Evolutionary conservation across 495 filamentous ascomycete species (phyloP).

Genomic region (Annulohypoxylon bovei): DNA sequence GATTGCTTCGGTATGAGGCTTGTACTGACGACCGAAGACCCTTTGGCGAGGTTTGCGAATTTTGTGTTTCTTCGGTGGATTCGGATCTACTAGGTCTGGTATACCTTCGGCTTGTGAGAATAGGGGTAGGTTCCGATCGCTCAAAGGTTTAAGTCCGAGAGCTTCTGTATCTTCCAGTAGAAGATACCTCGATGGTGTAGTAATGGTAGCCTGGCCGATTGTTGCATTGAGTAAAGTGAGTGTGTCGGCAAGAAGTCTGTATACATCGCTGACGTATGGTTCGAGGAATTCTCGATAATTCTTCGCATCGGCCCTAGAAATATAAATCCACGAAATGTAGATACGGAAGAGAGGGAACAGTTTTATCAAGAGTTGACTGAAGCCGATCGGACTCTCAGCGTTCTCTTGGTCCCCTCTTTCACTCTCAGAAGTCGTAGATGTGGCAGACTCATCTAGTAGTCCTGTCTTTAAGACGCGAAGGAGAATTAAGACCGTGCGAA

Average conservation of each 20-base stretch:
- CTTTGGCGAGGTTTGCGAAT: conserved; percentile 41
- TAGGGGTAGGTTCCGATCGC: conserved; percentile 42
- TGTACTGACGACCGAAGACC: conserved; percentile 42
- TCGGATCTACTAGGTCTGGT: neutral
- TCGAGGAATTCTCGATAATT: conserved; percentile 53
- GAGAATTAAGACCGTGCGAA: conserved; percentile 80
- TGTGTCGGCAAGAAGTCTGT: conserved; percentile 48
- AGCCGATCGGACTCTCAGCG: conserved; percentile 37
- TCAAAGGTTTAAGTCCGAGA: conserved; percentile 53
- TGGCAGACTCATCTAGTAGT: conserved; percentile 61
- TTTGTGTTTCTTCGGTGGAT: conserved; percentile 21
- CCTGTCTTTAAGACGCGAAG: conserved; percentile 76
- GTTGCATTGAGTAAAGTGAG: conserved; percentile 49
- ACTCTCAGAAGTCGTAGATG: conserved; percentile 6
- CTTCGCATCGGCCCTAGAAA: conserved; percentile 48
- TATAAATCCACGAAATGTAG: conserved; percentile 58
- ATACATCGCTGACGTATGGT: conserved; percentile 53
- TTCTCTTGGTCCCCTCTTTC: conserved; percentile 9
- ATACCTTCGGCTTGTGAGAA: conserved; percentile 35
- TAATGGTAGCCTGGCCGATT: conserved; percentile 39
- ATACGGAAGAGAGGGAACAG: conserved; percentile 54
- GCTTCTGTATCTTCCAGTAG: conserved; percentile 56
- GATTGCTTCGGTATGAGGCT: conserved; percentile 42
- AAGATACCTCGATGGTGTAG: conserved; percentile 45
- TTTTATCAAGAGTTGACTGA: conserved; percentile 38